Base-by-base conservation (phyloP, 2,329 filamentous ascomycete genomes). In the Xylaria sp. region DNA sequence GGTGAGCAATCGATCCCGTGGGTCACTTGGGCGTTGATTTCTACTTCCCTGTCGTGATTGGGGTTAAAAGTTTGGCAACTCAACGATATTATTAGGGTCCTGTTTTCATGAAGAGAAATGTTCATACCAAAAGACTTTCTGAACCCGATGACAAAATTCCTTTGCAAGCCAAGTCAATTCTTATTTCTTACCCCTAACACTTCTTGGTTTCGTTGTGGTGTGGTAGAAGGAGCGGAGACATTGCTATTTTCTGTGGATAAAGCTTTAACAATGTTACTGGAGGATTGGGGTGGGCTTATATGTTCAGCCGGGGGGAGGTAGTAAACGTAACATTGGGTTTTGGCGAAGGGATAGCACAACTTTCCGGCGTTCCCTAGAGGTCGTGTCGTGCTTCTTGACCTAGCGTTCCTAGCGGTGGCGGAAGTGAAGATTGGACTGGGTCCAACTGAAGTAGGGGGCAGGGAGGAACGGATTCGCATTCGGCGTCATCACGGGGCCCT, bases 211-310 rank as follows among this genome's bases (percentile, higher is more conserved):
- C 63, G 63, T 64, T 58, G 63, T 53, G 66, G 69, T 58, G 63
- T 53, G 66, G 69, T 71, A 71, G 67, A 69, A 67, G 73, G 65
- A 62, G 59, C 52, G 63, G 61, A 67, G 63, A 60, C 54, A 61
- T 61, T 55, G 54, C 47, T 62, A 53, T 61, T 55, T 61, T 51
- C 62, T 56, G 55, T 58, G 56, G 64, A 65, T 66, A 68, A 65
- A 63, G 50, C n/a, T n/a, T n/a, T n/a, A 48, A 60, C 57, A 63
- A 63, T 56, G 52, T 61, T 48, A 58, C 54, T 52, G 52, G 56
- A 50, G 55, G 44, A 43, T 50, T 54, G 43, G 37, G 3, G 50
- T 43, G 48, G n/a, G 21, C 50, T 48, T 56, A 24, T 22, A 52
- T 52, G 45, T 60, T 47, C 48, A 56, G 52, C 51, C 52, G 43